Evolutionary conservation across 2,329 filamentous ascomycete species (phyloP).

Genomic region (Alternaria alternata): DNA sequence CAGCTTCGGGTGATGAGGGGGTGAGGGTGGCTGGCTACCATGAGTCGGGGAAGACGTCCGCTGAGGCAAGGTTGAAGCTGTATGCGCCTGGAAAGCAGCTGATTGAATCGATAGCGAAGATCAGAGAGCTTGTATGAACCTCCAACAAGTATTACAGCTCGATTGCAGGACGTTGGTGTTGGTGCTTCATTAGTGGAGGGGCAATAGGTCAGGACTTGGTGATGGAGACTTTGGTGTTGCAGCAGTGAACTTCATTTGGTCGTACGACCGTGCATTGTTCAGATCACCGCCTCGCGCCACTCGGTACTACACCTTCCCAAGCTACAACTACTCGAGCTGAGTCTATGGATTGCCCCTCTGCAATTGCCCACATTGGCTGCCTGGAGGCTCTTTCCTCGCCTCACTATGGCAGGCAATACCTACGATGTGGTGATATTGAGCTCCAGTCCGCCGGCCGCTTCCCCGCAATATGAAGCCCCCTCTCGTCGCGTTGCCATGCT

Average conservation of each 20-base stretch:
- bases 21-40: background rate
- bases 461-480: slow-evolving; percentile 28
- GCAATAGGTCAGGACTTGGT: slow-evolving; percentile 4
- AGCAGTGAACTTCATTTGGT: slow-evolving; percentile 9
- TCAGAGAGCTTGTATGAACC: background rate
- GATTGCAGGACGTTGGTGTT: background rate
- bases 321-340: background rate
- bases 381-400: slow-evolving; percentile 17
- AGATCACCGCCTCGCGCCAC: background rate
- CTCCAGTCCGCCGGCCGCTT: slow-evolving; percentile 43
- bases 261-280: slow-evolving; percentile 12
- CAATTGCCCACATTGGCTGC: slow-evolving; percentile 10
- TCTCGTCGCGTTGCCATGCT: slow-evolving; percentile 43
- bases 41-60: background rate
- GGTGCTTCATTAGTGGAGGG: slow-evolving; percentile 4
- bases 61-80: background rate
- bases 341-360: slow-evolving; percentile 9
- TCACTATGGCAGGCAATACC: slow-evolving; percentile 35
- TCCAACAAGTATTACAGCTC: background rate
- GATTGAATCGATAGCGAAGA: background rate
- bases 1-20: background rate
- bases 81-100: background rate
- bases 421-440: slow-evolving; percentile 41
- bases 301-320: background rate
- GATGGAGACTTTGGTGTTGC: slow-evolving; percentile 16